A percentile compares a stretch with the other conserved stretches of the same genome.
These are phyloP conservation scores for Aspergillus asperescens DNA, from an alignment of 495 filamentous ascomycete genomes.

Conservation along the genomic window DNA sequence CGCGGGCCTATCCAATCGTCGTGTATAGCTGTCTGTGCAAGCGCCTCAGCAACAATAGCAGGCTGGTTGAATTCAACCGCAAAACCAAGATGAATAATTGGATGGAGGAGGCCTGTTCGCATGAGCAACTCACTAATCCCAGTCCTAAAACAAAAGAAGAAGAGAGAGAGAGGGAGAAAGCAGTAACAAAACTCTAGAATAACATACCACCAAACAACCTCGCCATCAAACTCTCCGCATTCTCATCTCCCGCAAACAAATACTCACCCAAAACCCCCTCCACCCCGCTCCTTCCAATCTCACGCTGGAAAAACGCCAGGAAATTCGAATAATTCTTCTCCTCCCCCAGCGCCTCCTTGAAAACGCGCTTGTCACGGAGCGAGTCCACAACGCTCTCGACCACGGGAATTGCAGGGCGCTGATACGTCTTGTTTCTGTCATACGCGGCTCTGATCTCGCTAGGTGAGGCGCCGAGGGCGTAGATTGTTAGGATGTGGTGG, in stretches of 20 bases:
- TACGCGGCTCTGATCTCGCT: conserved; percentile 52
- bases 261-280: conserved; percentile 55
- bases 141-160: too few relatives aligned
- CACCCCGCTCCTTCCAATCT: conserved; percentile 61
- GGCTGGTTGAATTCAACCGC: conserved; percentile 76
- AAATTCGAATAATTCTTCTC: conserved; percentile 60
- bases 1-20: conserved; percentile 40
- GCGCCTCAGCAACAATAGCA: conserved; percentile 72
- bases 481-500: conserved; percentile 70
- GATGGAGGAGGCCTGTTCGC: conserved; percentile 62
- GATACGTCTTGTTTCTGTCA: conserved; percentile 54
- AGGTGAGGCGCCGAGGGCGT: conserved; percentile 62
- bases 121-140: too few relatives aligned
- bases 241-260: conserved; percentile 56
- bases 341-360: conserved; percentile 47
- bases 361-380: conserved; percentile 47
- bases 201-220: conserved; percentile 50
- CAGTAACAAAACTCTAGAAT: too few relatives aligned
- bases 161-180: too few relatives aligned
- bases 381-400: conserved; percentile 44
- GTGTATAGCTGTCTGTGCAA: conserved; percentile 70
- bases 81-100: conserved; percentile 80
- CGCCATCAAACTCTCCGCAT: conserved; percentile 56
- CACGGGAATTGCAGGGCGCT: conserved; percentile 43
- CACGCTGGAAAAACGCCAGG: conserved; percentile 63